Base-by-base conservation (phyloP, 352 stramenopile species). In the Peronospora belbahrii region DNA sequence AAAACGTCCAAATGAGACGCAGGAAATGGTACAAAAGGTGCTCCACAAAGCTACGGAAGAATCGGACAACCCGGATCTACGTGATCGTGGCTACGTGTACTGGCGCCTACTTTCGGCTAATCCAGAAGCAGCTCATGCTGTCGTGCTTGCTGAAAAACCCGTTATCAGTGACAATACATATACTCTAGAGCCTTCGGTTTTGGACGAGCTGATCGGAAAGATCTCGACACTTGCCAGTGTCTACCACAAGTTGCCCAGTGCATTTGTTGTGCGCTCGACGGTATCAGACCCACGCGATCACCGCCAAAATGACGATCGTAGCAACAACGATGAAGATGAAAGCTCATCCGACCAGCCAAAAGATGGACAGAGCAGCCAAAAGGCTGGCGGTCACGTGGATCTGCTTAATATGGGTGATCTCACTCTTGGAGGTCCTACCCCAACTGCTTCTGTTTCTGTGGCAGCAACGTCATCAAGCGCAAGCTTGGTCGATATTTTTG, bases 121-220 rank as follows among this genome's bases (percentile, higher is more conserved):
- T 73, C 96, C 96, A 0, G 95, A 99, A 60, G 96, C 95, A 8
- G 97, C 97, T 27, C 97, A 98, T 50, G 92, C 96, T 18, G 95
- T 99, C 7, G 96, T 99, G 22, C 76, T 99, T 3, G 92, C 92
- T 6, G 95, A 99, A 65, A 99, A 99, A 59, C 97, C 96, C 3
- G 94, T 98, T n/a, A 99, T 99, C 75, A 97, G 86, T 56, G 97
- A 99, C 70, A 95, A 99, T 65, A 98, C 95, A 20, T 97, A 96
- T 45, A 77, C 82, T 1, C 70, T 99, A 17, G 96, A 99, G 59
- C 79, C 93, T 19, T 78, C 79, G 15, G 76, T 99, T 42, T 72
- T 99, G 6, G 97, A 99, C 54, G 79, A 97, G 30, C 65, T 99
- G 19, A 97, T 99, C 45, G 81, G 74, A 40, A 97, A 98, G 67